Base-by-base conservation (phyloP, 2,329 filamentous ascomycete species). In the Trichophyton schoenleinii region DNA sequence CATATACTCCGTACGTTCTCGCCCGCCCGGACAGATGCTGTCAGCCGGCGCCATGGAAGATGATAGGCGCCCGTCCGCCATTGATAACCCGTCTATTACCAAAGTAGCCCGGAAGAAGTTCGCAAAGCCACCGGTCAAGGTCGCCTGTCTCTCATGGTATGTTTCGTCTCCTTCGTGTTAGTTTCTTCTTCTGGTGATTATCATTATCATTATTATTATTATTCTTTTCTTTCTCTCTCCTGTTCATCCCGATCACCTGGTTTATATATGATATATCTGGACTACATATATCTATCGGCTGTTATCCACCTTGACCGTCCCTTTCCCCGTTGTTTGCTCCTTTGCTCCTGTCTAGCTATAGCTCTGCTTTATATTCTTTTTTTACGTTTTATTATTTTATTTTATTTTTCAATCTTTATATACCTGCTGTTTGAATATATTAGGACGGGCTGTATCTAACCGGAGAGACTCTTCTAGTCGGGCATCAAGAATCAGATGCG, bases 61-160 rank as follows among this genome's bases (percentile, higher is more conserved):
- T 34, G 49, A 58, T 42, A 41, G 55, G 22, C 55, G 55, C 15
- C 36, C 20, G 6, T 42, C 55, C 11, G n/a, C 25, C 55, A 18
- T 58, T 25, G 60, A 58, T 44, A 63, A 46, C 22, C 7, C 52
- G 11, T 49, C 60, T 9, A 46, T 44, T 13, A 25, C 53, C 28
- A 64, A 57, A 48, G 63, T 55, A 18, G 34, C 58, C 3, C 60
- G 63, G 65, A 75, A 73, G 70, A 76, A 75, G 67, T 76, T 76
- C 63, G 72, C 73, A 58, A 76, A 76, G 69, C 74, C 74, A 22
- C 74, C 74, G 46, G 74, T 77, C 38, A 77, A 77, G 66, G 73
- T 76, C 67, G 74, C 74, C 49, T 77, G 74, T 69, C 66, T 76
- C 61, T 67, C 74, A 60, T 76, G 74, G 74, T 76, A 68, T 69